Evolutionary conservation across 305 asterid species (phyloP).

Genomic region (Rubia occidens): DNA sequence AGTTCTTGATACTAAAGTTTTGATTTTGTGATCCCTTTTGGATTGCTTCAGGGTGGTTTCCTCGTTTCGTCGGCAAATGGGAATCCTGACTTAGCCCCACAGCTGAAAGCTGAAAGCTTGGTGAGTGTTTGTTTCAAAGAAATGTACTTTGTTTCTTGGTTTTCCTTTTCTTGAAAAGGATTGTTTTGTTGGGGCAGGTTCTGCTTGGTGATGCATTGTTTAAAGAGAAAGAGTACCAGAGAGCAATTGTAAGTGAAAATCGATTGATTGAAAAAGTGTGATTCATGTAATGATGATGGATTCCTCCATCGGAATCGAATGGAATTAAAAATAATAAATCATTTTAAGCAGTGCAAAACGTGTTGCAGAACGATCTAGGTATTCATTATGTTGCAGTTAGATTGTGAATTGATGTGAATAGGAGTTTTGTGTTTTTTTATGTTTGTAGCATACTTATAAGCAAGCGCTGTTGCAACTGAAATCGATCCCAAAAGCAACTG

Average conservation of each 20-base stretch:
- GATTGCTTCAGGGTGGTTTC: slow-evolving; percentile 64
- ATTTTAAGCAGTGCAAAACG: too few species aligned
- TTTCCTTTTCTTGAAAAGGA: not conserved
- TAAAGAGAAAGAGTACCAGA: slow-evolving; percentile 61
- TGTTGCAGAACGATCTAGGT: too few species aligned
- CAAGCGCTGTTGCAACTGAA: slow-evolving; percentile 77
- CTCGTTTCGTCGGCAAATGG: slow-evolving; percentile 68
- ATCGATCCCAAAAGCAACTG: slow-evolving; percentile 43
- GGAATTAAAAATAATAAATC: too few species aligned
- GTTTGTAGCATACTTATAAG: slow-evolving; percentile 61
- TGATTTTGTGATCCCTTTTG: slow-evolving; percentile 4
- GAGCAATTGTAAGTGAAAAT: slow-evolving; percentile 70
- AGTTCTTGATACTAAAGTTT: not conserved
- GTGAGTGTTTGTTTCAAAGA: slow-evolving; percentile 25
- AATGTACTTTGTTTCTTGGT: not conserved
- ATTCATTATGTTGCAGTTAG: not conserved
- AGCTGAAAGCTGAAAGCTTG: slow-evolving; percentile 79
- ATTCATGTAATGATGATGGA: too few species aligned
- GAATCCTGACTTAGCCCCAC: slow-evolving; percentile 66
- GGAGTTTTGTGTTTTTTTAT: not conserved
- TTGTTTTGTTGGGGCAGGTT: slow-evolving; percentile 39
- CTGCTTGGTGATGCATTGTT: slow-evolving; percentile 74
- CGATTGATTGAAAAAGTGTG: too few species aligned
- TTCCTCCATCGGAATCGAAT: too few species aligned
- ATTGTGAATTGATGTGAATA: slow-evolving; percentile 2